Evolutionary conservation across 2,329 filamentous ascomycete species (phyloP), one percentile per base, ranked within the genome.

Genomic region (Colletotrichum falcatum): DNA sequence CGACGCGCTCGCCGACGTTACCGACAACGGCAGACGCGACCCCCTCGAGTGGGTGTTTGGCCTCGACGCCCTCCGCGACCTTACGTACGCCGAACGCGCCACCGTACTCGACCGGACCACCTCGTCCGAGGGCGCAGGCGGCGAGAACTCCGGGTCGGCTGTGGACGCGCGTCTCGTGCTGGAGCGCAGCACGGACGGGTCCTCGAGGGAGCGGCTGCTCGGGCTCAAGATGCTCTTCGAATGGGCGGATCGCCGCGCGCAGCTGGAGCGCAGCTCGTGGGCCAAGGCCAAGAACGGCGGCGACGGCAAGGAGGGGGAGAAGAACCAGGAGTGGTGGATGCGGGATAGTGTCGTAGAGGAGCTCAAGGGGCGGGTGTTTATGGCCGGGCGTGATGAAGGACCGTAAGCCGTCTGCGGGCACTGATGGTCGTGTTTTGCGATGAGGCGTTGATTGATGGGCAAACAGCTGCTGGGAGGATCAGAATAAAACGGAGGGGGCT

Each of bases 1-100:
- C 7, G 77, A 79, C 49, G 75, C 76, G 12, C 54, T 75, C 2
- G 63, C 65, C 5, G 66, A 64, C 8, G 64, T 51, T 74, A 80
- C 30, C 77, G 78, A 73, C 72, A 77, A 76, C 39, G 73, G 75
- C 5, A 77, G 81, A 5, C 73, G 74, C 39, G 81, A 80, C 7
- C 83, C 92, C 0, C 88, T 95, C 76, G 89, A 92, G 72, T 95
- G 93, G 92, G 78, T 97, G 1, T 94, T 97, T 77, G 81, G 84
- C 1, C 85, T 94, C 0, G 83, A 87, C 73, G 86, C 68, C 77
- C 92, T 83, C 69, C 78, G 75, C 77, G 81, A 74, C 72, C 88
- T 84, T 78, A 92, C 83, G 78, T 84, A 91, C 61, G 89, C 91
- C 0, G 94, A 97, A 75, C 87, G 89, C 65, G 86, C 86, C 0